Conservation (phyloP, 148 eudicot genomes). For the Salicornia ramosissima region DNA sequence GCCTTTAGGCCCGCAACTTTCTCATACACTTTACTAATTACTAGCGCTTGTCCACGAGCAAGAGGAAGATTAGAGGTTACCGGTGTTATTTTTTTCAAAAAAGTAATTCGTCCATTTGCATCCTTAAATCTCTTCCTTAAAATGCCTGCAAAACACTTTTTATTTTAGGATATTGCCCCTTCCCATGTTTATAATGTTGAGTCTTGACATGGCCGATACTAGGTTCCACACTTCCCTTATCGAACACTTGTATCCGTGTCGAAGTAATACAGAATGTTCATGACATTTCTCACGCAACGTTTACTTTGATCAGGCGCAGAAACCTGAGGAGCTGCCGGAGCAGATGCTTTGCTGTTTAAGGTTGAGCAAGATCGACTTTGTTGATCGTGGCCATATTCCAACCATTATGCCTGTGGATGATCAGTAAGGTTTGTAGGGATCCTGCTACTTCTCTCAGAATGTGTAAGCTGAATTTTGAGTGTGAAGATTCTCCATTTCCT, state of each 20-base stretch:
- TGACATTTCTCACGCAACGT: background rate
- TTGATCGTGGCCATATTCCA: conserved; percentile 62
- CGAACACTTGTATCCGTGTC: background rate
- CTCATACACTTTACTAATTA: too few relatives aligned
- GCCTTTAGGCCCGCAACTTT: too few relatives aligned
- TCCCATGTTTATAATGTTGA: background rate
- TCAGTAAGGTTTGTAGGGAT: background rate
- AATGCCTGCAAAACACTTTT: too few relatives aligned
- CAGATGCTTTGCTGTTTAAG: conserved; percentile 56
- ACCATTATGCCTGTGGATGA: conserved; percentile 34
- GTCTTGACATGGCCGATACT: background rate
- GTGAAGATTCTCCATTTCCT: background rate
- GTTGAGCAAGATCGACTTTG: conserved; percentile 69
- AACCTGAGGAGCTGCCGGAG: conserved; percentile 79
- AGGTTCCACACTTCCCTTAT: background rate
- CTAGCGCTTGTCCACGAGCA: too few relatives aligned
- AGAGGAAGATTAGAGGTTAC: too few relatives aligned
- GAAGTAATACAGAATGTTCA: background rate
- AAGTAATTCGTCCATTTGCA: too few relatives aligned
- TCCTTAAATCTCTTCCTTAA: too few relatives aligned
- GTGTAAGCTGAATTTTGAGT: background rate
- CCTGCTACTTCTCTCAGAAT: background rate
- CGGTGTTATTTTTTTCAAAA: too few relatives aligned
- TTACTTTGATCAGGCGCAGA: conserved; percentile 52
- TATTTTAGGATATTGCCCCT: too few relatives aligned